These are phyloP conservation scores for Conticribra weissflogii DNA, from an alignment of 108 stramenopile species.

Conservation along the genomic window DNA sequence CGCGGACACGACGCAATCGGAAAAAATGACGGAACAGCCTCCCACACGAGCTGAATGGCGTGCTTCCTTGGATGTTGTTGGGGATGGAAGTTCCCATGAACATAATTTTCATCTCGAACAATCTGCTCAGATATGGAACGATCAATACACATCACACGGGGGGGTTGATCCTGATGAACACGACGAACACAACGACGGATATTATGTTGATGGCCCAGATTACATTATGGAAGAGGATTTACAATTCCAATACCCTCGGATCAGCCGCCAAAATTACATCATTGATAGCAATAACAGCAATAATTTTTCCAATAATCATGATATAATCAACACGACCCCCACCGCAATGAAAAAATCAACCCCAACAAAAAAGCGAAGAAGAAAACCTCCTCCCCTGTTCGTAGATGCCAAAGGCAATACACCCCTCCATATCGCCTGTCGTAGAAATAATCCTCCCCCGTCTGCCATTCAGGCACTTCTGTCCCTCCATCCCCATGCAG, in stretches of 20 bases:
- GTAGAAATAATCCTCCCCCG: not conserved
- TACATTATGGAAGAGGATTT: not conserved
- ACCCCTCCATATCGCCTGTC: slow-evolving; percentile 3
- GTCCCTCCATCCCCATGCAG: not conserved
- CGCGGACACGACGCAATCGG: too few species aligned
- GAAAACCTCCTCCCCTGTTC: not conserved
- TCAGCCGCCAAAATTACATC: slow-evolving; percentile 1
- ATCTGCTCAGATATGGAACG: too few species aligned
- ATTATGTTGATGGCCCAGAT: not conserved
- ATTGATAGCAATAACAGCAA: not conserved
- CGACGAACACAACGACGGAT: too few species aligned
- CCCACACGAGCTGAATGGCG: too few species aligned
- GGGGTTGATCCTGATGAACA: too few species aligned
- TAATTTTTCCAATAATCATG: not conserved
- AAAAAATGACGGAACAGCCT: too few species aligned
- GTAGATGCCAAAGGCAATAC: slow-evolving; percentile 3
- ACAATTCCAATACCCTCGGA: too few species aligned
- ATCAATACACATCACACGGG: too few species aligned
- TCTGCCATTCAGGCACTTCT: not conserved
- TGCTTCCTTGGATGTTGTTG: too few species aligned
- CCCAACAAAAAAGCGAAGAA: not conserved
- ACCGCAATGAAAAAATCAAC: not conserved
- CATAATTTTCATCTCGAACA: too few species aligned
- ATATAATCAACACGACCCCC: slow-evolving; percentile 1
- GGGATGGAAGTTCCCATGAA: too few species aligned